These are phyloP conservation scores for Penicillium sp. DNA, from an alignment of 2,329 filamentous ascomycete genomes.

Conservation along the genomic window DNA sequence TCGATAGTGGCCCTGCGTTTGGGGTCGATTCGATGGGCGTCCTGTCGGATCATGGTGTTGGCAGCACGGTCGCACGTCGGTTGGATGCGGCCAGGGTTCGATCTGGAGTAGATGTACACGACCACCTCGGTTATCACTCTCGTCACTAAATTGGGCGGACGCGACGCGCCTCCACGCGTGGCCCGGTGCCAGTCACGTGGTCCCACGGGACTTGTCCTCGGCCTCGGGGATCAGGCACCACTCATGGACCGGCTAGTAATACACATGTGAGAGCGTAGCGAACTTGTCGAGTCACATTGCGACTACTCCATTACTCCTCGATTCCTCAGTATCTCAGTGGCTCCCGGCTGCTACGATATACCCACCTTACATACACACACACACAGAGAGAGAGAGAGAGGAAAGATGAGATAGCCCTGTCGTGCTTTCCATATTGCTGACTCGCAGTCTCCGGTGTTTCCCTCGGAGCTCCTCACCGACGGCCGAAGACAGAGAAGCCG, in stretches of 20 bases:
- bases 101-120: conserved; percentile 3
- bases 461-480: conserved; percentile 34
- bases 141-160: conserved; percentile 2
- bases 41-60: conserved; percentile 44
- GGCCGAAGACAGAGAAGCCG: conserved; percentile 29
- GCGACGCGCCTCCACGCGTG: conserved; percentile 14
- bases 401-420: too few relatives aligned
- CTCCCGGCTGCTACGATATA: too few relatives aligned
- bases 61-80: background rate
- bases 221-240: background rate
- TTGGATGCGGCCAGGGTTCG: conserved; percentile 1
- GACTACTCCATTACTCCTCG: too few relatives aligned
- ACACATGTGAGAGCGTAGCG: conserved; percentile 15
- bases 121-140: background rate
- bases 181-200: conserved; percentile 6
- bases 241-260: background rate
- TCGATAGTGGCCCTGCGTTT: conserved; percentile 77
- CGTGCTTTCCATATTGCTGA: too few relatives aligned
- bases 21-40: conserved; percentile 47
- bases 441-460: conserved; percentile 5
- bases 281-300: too few relatives aligned
- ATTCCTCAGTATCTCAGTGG: too few relatives aligned
- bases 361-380: too few relatives aligned
- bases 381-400: too few relatives aligned
- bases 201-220: background rate